Evolutionary conservation across 108 stramenopile species (phyloP), one percentile per base, ranked within the genome.

Genomic region (Cyclostephanos invisitatus): DNA sequence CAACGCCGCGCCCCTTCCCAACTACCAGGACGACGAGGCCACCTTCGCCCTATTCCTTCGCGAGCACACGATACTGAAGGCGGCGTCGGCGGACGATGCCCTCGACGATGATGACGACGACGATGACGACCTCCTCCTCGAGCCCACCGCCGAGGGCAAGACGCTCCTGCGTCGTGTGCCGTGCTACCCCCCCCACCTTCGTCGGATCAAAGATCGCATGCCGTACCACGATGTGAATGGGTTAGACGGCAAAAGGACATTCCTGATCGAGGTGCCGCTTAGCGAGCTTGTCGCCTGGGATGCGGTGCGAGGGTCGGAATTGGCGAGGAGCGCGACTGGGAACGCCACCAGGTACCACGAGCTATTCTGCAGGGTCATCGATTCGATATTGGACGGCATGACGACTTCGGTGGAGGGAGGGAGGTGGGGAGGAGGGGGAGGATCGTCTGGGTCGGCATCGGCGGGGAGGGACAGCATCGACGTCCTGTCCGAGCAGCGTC

Each of bases 281-380:
- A 62, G 72, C 2, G 93, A 94, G 81, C 59, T 94, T 11, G 75
- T 81, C 0, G 72, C 65, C 50, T 94, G 86, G 87, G 87, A 90
- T 72, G 61, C 77, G 25, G 75, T 84, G 0, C 72, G 88, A 14
- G 93, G 93, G 3, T 46, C 20, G 35, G 89, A 91, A 60, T 67
- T 94, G 62, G 89, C 88, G 0, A 58, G 77, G 35, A 85, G 89
- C 25, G 89, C 87, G 54, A 79, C 77, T 9, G 60, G 65, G 22
- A 94, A 94, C 81, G 86, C 86, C 18, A 68, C 85, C 65, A 80
- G 93, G 27, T 94, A 94, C 53, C 83, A 86, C 9, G 77, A 87
- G 29, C 46, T 94, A 47, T 91, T 94, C 78, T 81, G 80, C 64
- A 64, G 73, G 32, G 90, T 87, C 17, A 68, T 94, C 40, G 93